Evolutionary conservation across 164 flowering plant genomes (phyloP).

Genomic region (Paratinospora sagittata): DNA sequence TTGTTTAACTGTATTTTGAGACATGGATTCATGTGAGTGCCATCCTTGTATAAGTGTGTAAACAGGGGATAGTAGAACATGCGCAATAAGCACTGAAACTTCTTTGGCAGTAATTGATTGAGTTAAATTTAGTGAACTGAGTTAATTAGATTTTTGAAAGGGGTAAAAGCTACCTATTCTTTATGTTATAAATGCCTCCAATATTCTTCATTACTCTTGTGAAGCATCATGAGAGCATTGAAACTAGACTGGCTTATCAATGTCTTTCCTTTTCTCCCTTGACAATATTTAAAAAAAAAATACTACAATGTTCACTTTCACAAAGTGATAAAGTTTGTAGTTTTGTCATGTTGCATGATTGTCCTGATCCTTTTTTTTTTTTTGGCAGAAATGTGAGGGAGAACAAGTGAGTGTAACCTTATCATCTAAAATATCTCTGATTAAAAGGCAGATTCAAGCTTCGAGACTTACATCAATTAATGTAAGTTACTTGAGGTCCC

Average conservation of each 20-base stretch:
- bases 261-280: not conserved
- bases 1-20: too few relatives aligned
- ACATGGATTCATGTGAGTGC: too few relatives aligned
- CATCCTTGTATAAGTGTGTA: not conserved
- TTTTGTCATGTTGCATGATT: not conserved
- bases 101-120: too few relatives aligned
- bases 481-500: constrained; percentile 30
- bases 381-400: constrained; percentile 20
- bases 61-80: not conserved
- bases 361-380: not conserved
- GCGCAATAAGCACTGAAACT: too few relatives aligned
- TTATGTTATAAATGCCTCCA: not conserved
- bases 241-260: not conserved
- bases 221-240: not conserved
- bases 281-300: not conserved
- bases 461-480: constrained; percentile 46
- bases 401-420: constrained; percentile 32
- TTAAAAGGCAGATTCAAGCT: constrained; percentile 62
- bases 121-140: not conserved
- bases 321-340: not conserved
- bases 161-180: not conserved
- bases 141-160: too few relatives aligned
- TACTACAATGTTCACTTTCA: not conserved
- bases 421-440: constrained; percentile 33
- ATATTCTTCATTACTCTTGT: not conserved